These are phyloP conservation scores for Podila clonocystis DNA, from an alignment of 192 early-diverging fungal species.

Conservation along the genomic window DNA sequence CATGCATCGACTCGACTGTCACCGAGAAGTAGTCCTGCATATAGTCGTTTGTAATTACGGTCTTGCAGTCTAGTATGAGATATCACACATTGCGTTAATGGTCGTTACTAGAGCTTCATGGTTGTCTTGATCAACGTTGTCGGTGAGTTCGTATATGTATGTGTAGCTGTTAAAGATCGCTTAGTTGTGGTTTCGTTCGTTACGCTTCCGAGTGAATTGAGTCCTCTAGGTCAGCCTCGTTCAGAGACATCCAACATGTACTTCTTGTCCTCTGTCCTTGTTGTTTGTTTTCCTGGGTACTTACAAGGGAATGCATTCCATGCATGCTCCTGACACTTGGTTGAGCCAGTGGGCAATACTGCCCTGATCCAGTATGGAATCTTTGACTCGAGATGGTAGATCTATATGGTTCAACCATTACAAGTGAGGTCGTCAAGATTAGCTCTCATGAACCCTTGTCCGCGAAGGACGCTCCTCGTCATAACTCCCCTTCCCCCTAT, in stretches of 20 bases:
- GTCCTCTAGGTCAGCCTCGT: too few species aligned
- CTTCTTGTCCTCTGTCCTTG: not conserved
- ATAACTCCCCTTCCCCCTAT: not conserved
- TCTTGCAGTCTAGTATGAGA: conserved; percentile 23
- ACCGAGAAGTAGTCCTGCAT: conserved; percentile 79
- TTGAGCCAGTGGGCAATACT: conserved; percentile 70
- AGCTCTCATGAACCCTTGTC: not conserved
- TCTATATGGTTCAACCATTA: conserved; percentile 23
- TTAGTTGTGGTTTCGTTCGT: too few species aligned
- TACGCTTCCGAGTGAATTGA: too few species aligned
- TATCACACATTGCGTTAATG: too few species aligned
- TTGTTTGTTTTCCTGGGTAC: not conserved
- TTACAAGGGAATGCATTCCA: conserved; percentile 86
- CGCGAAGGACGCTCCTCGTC: too few species aligned
- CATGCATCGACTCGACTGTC: conserved; percentile 78
- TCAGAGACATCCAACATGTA: too few species aligned
- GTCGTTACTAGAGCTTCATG: too few species aligned
- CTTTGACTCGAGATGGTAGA: conserved; percentile 55
- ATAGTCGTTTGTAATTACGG: conserved; percentile 67
- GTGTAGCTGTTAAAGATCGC: too few species aligned
- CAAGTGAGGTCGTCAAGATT: conserved; percentile 3
- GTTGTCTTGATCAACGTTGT: too few species aligned
- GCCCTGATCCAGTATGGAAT: conserved; percentile 69
- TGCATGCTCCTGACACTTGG: conserved; percentile 80
- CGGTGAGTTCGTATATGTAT: too few species aligned